Evolutionary conservation across 2,329 filamentous ascomycete species (phyloP).

Genomic region (Aphanocladium album): DNA sequence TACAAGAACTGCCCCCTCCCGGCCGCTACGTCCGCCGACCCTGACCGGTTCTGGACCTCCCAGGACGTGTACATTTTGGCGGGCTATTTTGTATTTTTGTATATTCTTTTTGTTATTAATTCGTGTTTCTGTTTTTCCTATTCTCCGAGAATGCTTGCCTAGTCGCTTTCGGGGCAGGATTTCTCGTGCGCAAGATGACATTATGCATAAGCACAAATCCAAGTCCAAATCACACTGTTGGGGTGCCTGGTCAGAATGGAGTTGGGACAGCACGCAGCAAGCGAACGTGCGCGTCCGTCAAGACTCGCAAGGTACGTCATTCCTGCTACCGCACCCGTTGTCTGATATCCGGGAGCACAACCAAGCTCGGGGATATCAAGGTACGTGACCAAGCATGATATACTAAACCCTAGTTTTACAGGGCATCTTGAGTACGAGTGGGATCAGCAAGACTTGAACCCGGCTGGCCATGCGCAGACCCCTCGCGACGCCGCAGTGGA

Average conservation of each 20-base stretch:
- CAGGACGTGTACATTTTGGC: neutral
- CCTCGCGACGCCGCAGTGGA: conserved; percentile 23
- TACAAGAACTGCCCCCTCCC: conserved; percentile 12
- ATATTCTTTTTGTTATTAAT: neutral
- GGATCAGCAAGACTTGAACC: conserved; percentile 16
- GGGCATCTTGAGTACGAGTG: conserved; percentile 24
- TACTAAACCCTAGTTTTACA: conserved; percentile 12
- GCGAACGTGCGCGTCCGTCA: conserved; percentile 23
- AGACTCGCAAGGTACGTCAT: conserved; percentile 20
- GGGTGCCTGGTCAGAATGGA: conserved; percentile 25
- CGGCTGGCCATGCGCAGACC: conserved; percentile 16
- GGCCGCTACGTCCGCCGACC: neutral
- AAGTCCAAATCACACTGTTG: conserved; percentile 23
- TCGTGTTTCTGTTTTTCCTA: neutral
- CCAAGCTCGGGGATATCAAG: neutral
- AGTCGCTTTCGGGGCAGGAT: neutral
- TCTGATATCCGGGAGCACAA: neutral
- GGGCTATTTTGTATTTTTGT: neutral
- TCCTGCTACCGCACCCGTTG: neutral
- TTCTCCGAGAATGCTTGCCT: neutral
- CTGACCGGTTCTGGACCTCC: neutral
- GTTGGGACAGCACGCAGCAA: conserved; percentile 17
- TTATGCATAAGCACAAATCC: conserved; percentile 25
- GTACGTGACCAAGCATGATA: neutral
- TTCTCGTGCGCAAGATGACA: conserved; percentile 20